Evolutionary conservation across 2,329 filamentous ascomycete species (phyloP).

Genomic region (Sporothrix curviconia): DNA sequence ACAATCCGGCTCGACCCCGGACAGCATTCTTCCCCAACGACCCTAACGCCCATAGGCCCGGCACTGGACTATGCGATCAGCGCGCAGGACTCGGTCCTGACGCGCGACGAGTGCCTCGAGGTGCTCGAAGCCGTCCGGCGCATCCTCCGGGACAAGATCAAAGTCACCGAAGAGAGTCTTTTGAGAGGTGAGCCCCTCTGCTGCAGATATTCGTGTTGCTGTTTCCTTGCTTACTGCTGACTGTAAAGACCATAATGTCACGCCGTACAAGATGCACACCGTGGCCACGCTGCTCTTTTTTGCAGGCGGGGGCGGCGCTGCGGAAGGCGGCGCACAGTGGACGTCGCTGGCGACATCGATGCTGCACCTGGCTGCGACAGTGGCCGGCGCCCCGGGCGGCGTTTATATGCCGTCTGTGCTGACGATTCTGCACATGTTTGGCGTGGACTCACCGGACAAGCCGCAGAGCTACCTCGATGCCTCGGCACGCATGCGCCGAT

Average conservation of each 20-base stretch:
- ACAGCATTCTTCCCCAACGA: too few species aligned
- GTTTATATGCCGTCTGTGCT: slow-evolving; percentile 33
- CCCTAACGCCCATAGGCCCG: too few species aligned
- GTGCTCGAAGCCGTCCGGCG: not conserved
- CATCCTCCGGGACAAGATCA: not conserved
- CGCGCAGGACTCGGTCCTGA: not conserved
- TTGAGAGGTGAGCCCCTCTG: slow-evolving; percentile 3
- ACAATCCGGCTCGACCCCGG: too few species aligned
- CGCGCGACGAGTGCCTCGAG: slow-evolving; percentile 6
- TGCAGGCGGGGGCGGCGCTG: slow-evolving; percentile 9
- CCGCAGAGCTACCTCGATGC: not conserved
- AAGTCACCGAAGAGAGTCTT: not conserved
- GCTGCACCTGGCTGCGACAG: slow-evolving; percentile 27
- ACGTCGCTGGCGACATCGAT: slow-evolving; percentile 28
- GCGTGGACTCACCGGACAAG: slow-evolving; percentile 12
- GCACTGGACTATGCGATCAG: too few species aligned
- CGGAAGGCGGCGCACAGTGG: not conserved
- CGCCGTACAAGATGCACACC: slow-evolving; percentile 29
- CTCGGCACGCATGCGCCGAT: slow-evolving; percentile 5
- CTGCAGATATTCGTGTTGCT: too few species aligned
- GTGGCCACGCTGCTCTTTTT: slow-evolving; percentile 25
- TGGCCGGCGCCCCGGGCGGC: slow-evolving; percentile 10
- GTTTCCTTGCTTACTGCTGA: not conserved
- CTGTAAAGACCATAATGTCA: slow-evolving; percentile 21
- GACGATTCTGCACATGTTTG: slow-evolving; percentile 23